phyloP scores from a whole-genome alignment of 768 basidiomycete species.

The Calocera cornea region DNA sequence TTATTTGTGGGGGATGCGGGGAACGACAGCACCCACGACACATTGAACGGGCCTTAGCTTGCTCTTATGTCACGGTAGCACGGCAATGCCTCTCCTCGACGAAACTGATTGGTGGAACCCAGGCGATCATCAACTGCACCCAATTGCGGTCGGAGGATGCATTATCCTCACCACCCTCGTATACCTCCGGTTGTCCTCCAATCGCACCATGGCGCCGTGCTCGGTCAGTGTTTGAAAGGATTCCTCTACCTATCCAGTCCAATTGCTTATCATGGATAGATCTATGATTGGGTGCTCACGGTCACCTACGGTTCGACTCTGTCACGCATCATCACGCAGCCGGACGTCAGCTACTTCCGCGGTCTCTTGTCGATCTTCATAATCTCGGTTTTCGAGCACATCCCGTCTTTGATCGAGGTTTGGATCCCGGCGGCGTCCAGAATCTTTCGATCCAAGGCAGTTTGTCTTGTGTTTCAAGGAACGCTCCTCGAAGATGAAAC shows the following conservation, averaged over 20 bases:
- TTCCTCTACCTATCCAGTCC: no score
- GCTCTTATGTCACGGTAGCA: not conserved
- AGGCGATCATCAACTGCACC: not conserved
- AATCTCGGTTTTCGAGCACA: not conserved
- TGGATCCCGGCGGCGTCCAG: not conserved
- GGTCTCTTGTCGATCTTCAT: slow-evolving; percentile 1
- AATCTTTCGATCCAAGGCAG: not conserved
- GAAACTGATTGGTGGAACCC: not conserved
- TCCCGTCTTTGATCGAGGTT: not conserved
- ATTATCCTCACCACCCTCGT: not conserved
- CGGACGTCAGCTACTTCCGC: not conserved
- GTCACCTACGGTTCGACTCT: slow-evolving; percentile 1
- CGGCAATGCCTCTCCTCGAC: not conserved
- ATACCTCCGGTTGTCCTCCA: not conserved
- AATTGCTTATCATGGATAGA: no score
- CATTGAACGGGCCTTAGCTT: not conserved
- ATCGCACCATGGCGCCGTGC: not conserved
- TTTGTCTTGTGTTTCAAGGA: not conserved
- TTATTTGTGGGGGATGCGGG: not conserved
- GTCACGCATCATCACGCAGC: not conserved
- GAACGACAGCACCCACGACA: not conserved
- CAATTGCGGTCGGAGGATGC: not conserved
- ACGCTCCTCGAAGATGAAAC: not conserved
- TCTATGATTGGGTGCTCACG: slow-evolving; percentile 1
- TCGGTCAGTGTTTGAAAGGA: not conserved